Evolutionary conservation across 1,284 basidiomycete species (phyloP).

Genomic region (Leccinum fallax): DNA sequence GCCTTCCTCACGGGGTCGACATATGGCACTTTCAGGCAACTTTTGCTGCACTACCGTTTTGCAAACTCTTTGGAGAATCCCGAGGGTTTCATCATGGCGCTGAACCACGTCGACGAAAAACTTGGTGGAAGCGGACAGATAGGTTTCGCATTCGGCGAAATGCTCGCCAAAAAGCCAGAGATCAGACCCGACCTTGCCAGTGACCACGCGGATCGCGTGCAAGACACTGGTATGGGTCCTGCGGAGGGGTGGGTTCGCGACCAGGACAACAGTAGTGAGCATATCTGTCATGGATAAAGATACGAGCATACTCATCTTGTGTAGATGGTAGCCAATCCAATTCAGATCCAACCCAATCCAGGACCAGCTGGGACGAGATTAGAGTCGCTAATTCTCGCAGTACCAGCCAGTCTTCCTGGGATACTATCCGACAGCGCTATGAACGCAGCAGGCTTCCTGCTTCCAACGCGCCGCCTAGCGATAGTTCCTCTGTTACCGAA

Average conservation of each 20-base stretch:
- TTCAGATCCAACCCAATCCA: constrained; percentile 23
- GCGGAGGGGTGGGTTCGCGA: constrained; percentile 31
- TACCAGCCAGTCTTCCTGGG: constrained; percentile 61
- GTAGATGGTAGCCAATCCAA: constrained; percentile 12
- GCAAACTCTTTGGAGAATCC: constrained; percentile 49
- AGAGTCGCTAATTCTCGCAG: constrained; percentile 52
- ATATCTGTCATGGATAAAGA: background rate
- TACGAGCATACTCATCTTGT: background rate
- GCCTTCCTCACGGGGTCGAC: constrained; percentile 32
- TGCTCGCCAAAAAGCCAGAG: constrained; percentile 22
- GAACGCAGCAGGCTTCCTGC: constrained; percentile 41
- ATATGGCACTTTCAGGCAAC: constrained; percentile 42
- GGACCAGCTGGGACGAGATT: constrained; percentile 64
- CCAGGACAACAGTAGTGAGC: constrained; percentile 15
- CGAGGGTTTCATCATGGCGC: constrained; percentile 42
- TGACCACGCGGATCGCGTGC: constrained; percentile 10
- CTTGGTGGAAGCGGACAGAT: constrained; percentile 34
- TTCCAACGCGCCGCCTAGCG: constrained; percentile 20
- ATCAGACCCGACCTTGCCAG: constrained; percentile 6
- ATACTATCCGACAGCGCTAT: constrained; percentile 60
- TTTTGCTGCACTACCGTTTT: constrained; percentile 49
- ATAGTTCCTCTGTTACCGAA: constrained; percentile 14
- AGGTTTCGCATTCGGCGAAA: constrained; percentile 22
- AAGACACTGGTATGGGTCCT: constrained; percentile 6
- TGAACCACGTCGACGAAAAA: constrained; percentile 41